Conservation (phyloP, 768 basidiomycete species). For the Termitomyces sp. region DNA sequence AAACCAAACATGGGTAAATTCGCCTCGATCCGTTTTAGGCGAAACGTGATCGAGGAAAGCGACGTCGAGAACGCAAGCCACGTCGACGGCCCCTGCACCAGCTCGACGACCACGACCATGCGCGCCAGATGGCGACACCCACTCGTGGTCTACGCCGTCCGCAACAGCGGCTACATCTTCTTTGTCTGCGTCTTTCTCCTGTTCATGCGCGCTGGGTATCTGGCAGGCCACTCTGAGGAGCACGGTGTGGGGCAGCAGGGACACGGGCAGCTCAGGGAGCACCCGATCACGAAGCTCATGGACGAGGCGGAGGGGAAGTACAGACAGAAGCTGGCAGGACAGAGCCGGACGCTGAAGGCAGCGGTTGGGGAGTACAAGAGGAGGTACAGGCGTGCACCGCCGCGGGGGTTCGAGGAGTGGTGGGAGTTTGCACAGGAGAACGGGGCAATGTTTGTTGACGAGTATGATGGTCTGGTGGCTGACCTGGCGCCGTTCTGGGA, state of each 20-base stretch:
- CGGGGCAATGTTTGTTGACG: conserved; percentile 78
- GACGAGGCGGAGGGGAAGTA: conserved; percentile 76
- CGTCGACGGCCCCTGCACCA: not conserved
- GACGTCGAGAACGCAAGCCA: conserved; percentile 3
- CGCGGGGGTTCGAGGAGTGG: conserved; percentile 90
- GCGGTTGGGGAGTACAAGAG: conserved; percentile 81
- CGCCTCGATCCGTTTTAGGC: not conserved
- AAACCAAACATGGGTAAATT: not conserved
- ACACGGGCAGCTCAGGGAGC: conserved; percentile 21
- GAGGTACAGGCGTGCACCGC: conserved; percentile 76
- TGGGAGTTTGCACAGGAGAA: conserved; percentile 74
- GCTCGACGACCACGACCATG: conserved; percentile 6
- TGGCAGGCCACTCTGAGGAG: conserved; percentile 20
- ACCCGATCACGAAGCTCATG: conserved; percentile 87
- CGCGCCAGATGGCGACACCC: conserved; percentile 6
- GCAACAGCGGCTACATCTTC: conserved; percentile 35
- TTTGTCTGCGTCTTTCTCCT: conserved; percentile 35
- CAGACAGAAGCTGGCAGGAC: conserved; percentile 56
- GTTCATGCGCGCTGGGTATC: conserved; percentile 48
- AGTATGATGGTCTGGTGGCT: conserved; percentile 75
- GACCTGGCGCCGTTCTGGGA: conserved; percentile 91
- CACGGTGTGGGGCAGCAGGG: not conserved
- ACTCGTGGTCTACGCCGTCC: not conserved
- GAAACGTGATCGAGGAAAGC: not conserved
- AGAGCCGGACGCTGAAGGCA: conserved; percentile 73